These are phyloP conservation scores for Carpinus viminea DNA, from an alignment of 306 rosid species.

Conservation along the genomic window DNA sequence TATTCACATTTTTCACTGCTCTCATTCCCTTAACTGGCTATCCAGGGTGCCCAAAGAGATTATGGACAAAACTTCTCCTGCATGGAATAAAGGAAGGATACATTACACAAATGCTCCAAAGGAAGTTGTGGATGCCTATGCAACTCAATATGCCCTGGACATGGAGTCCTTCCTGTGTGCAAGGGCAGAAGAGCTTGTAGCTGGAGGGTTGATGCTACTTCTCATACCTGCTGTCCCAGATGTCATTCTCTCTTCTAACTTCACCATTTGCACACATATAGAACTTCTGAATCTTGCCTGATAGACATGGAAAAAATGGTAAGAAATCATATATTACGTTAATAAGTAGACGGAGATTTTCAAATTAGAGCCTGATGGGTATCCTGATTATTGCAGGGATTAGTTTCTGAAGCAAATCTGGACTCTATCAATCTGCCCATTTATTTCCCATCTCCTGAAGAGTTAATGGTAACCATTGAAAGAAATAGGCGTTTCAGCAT, in stretches of 20 bases:
- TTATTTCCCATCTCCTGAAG: constrained; percentile 14
- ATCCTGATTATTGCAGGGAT: constrained; percentile 21
- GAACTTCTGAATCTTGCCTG: constrained; percentile 38
- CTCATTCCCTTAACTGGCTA: constrained; percentile 22
- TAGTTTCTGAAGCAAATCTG: constrained; percentile 35
- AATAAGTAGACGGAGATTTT: no score
- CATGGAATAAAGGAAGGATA: constrained; percentile 43
- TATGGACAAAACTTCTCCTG: constrained; percentile 17
- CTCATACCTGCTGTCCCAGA: constrained; percentile 23
- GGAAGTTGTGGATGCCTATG: constrained; percentile 35
- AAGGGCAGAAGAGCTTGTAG: constrained; percentile 37
- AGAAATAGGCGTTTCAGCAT: constrained; percentile 29
- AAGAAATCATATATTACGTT: no score
- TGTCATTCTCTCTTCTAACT: not conserved
- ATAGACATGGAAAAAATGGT: no score
- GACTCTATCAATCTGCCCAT: constrained; percentile 36
- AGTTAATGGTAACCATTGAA: constrained; percentile 20
- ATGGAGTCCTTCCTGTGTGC: constrained; percentile 29
- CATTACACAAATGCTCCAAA: constrained; percentile 21
- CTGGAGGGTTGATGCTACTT: constrained; percentile 33
- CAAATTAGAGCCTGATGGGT: not conserved
- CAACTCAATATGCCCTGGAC: constrained; percentile 21
- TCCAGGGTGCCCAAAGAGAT: constrained; percentile 31
- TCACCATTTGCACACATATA: constrained; percentile 2
- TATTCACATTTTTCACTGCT: constrained; percentile 31